A percentile compares a stretch with the other conserved stretches of the same genome.
These are phyloP conservation scores for Fusarium bulbicola DNA, from an alignment of 2,329 filamentous ascomycete genomes.

Conservation along the genomic window DNA sequence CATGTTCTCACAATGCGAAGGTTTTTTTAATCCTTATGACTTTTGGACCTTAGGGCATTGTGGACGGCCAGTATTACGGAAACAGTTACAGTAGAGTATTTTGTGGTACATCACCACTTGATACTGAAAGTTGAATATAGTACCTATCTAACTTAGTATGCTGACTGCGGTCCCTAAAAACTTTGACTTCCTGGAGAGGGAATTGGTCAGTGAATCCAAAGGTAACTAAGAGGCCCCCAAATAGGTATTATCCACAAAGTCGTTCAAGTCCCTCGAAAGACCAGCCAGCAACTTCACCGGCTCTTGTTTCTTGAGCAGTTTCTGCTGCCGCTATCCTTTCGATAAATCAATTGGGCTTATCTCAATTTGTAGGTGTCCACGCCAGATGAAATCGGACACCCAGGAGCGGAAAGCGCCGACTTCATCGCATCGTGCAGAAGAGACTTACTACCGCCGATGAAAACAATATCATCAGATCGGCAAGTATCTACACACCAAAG, in stretches of 20 bases:
- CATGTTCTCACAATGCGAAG: not conserved
- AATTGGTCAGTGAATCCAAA: constrained; percentile 76
- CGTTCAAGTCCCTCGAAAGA: constrained; percentile 44
- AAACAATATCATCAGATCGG: constrained; percentile 70
- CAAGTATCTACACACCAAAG: constrained; percentile 72
- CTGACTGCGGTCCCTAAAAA: constrained; percentile 52
- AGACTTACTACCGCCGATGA: constrained; percentile 61
- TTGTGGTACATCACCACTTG: not conserved
- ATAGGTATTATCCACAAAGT: constrained; percentile 54
- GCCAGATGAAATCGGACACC: constrained; percentile 71
- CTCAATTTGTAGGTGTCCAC: constrained; percentile 71
- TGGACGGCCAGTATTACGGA: not conserved
- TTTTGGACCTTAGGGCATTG: not conserved
- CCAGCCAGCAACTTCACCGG: constrained; percentile 61
- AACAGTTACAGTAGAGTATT: not conserved
- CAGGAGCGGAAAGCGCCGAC: constrained; percentile 69
- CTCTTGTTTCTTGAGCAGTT: constrained; percentile 55
- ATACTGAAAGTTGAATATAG: not conserved
- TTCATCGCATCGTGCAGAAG: constrained; percentile 57
- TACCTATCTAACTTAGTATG: not conserved
- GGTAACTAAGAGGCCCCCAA: constrained; percentile 66
- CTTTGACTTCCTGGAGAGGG: constrained; percentile 32
- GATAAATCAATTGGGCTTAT: constrained; percentile 73
- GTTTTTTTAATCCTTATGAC: not conserved
- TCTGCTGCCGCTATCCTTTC: constrained; percentile 52